These are phyloP conservation scores for Talaromyces amestolkiae DNA, from an alignment of 2,329 filamentous ascomycete genomes.

Conservation along the genomic window DNA sequence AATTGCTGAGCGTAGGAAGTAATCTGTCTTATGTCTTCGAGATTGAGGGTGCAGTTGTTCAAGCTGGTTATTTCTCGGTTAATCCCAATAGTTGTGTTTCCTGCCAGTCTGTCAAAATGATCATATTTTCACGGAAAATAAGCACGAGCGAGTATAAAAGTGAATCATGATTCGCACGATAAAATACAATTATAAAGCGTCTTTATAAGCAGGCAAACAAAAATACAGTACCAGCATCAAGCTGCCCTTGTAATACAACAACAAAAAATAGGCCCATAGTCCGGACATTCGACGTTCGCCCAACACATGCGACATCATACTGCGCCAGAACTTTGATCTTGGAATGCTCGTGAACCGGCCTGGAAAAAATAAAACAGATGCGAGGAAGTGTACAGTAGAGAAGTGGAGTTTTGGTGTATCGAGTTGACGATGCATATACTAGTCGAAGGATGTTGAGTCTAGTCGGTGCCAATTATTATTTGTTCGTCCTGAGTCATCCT, in stretches of 20 bases:
- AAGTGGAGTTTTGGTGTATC: slow-evolving; percentile 17
- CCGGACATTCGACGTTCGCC: slow-evolving; percentile 7
- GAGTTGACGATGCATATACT: slow-evolving; percentile 3
- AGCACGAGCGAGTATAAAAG: neutral
- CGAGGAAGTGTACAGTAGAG: slow-evolving; percentile 19
- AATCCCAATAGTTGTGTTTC: neutral
- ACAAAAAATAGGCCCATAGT: neutral
- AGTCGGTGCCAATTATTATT: slow-evolving; percentile 3
- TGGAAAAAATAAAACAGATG: slow-evolving; percentile 13
- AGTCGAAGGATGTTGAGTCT: slow-evolving; percentile 3
- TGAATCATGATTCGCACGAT: slow-evolving; percentile 15
- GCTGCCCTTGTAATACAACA: slow-evolving; percentile 16
- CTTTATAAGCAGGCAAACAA: slow-evolving; percentile 9
- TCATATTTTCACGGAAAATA: neutral
- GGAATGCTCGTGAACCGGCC: slow-evolving; percentile 13
- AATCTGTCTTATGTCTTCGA: neutral
- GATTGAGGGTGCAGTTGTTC: no score
- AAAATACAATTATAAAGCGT: slow-evolving; percentile 20
- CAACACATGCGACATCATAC: slow-evolving; percentile 7
- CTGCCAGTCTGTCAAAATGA: neutral
- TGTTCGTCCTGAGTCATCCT: neutral
- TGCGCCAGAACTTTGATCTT: slow-evolving; percentile 6
- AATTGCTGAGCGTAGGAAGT: neutral
- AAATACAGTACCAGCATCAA: slow-evolving; percentile 17
- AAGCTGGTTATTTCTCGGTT: neutral